phyloP scores from a whole-genome alignment of 306 rosid genomes.

The Ammopiptanthus mongolicus region DNA sequence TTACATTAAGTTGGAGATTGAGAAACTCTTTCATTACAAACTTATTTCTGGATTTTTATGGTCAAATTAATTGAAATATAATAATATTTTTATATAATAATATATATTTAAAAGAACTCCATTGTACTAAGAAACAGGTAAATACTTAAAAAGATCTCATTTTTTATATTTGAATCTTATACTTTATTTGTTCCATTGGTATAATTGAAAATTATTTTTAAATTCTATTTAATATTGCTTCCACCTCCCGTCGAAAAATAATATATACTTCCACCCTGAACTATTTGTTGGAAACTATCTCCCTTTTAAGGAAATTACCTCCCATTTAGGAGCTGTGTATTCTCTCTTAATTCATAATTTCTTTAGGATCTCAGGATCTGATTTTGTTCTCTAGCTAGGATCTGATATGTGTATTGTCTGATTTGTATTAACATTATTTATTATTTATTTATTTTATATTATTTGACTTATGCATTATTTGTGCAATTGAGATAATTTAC shows the following conservation, averaged over 20 bases:
- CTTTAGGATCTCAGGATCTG: background rate
- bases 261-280: background rate
- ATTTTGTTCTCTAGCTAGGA: background rate
- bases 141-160: background rate
- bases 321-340: too few relatives aligned
- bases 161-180: background rate
- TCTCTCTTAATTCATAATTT: too few relatives aligned
- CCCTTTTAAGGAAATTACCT: too few relatives aligned
- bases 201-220: background rate
- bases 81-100: background rate
- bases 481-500: slow-evolving; percentile 5
- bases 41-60: background rate
- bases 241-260: background rate
- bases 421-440: background rate
- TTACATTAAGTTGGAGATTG: too few relatives aligned
- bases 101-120: background rate
- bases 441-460: background rate
- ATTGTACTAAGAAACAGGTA: background rate
- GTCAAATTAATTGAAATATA: background rate
- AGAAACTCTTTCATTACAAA: background rate
- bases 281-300: background rate
- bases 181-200: background rate
- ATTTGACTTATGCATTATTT: background rate
- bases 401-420: background rate
- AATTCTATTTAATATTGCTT: background rate